A percentile compares a stretch with the other conserved stretches of the same genome.
Evolutionary conservation across 2,329 filamentous ascomycete species (phyloP).

Genomic region (Zymoseptoria ardabiliae): DNA sequence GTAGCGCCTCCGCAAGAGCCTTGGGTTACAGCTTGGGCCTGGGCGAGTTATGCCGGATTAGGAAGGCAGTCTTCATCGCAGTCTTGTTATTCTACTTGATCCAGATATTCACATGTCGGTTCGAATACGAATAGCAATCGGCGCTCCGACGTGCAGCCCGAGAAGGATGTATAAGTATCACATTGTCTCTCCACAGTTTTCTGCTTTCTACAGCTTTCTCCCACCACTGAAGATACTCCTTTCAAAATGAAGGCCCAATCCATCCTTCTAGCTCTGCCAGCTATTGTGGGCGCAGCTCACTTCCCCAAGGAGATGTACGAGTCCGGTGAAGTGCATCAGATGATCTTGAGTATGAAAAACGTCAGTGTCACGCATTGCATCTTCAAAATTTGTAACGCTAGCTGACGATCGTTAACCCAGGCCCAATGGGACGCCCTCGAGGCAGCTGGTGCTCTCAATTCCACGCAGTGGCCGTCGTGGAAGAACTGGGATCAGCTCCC

Average conservation of each 20-base stretch:
- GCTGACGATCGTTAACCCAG: constrained; percentile 1
- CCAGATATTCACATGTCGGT: neutral
- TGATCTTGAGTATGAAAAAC: constrained; percentile 30
- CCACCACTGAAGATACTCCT: neutral
- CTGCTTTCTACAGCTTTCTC: neutral
- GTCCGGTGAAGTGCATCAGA: constrained; percentile 33
- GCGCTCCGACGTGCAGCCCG: neutral
- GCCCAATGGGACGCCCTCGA: constrained; percentile 20
- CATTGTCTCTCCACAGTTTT: neutral
- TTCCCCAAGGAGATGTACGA: constrained; percentile 31
- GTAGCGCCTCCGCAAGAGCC: neutral
- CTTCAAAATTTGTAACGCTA: neutral
- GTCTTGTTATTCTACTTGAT: neutral
- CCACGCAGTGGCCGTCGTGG: constrained; percentile 22
- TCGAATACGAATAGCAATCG: neutral
- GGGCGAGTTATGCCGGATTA: neutral
- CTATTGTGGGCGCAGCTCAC: constrained; percentile 9
- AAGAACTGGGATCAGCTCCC: constrained; percentile 32
- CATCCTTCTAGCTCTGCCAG: constrained; percentile 9
- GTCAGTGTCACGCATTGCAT: constrained; percentile 1
- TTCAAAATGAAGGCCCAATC: constrained; percentile 13
- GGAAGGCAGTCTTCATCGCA: neutral
- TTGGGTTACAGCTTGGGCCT: neutral
- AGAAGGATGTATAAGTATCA: neutral
- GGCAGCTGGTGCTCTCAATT: constrained; percentile 14